phyloP scores from a whole-genome alignment of 768 basidiomycete genomes.

The Collybia nuda region DNA sequence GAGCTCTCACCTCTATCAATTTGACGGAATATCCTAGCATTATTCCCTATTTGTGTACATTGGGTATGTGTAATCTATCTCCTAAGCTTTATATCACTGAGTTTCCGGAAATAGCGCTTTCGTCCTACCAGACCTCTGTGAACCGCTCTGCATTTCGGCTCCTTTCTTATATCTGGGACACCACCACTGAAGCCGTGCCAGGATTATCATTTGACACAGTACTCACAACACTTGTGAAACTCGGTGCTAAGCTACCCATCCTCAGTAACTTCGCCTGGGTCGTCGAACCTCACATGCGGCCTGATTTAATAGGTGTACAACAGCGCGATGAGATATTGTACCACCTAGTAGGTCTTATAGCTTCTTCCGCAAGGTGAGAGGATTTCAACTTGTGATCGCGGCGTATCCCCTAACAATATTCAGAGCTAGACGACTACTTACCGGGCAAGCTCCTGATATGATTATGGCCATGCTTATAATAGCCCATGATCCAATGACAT shows the following conservation, averaged over 20 bases:
- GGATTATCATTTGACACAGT: conserved; percentile 35
- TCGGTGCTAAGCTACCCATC: conserved; percentile 42
- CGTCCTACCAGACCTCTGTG: conserved; percentile 14
- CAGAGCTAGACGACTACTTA: conserved; percentile 33
- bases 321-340: conserved; percentile 31
- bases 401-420: conserved; percentile 5
- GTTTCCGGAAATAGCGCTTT: conserved; percentile 24
- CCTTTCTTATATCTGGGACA: conserved; percentile 32
- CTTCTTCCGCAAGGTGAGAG: conserved; percentile 46
- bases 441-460: conserved; percentile 46
- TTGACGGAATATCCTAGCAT: conserved; percentile 25
- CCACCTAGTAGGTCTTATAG: conserved; percentile 42
- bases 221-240: conserved; percentile 32
- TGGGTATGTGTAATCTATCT: conserved; percentile 29
- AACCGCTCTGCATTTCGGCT: conserved; percentile 27
- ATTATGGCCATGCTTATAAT: conserved; percentile 51
- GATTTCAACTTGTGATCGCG: conserved; percentile 2
- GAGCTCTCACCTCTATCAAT: conserved; percentile 35
- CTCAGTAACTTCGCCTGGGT: conserved; percentile 34
- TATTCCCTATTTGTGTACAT: conserved; percentile 38
- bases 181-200: conserved; percentile 12
- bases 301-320: conserved; percentile 12
- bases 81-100: conserved; percentile 3
- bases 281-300: conserved; percentile 5
- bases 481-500: conserved; percentile 52